Base-by-base conservation (phyloP, 2,329 filamentous ascomycete genomes). In the Aulographum hederae region DNA sequence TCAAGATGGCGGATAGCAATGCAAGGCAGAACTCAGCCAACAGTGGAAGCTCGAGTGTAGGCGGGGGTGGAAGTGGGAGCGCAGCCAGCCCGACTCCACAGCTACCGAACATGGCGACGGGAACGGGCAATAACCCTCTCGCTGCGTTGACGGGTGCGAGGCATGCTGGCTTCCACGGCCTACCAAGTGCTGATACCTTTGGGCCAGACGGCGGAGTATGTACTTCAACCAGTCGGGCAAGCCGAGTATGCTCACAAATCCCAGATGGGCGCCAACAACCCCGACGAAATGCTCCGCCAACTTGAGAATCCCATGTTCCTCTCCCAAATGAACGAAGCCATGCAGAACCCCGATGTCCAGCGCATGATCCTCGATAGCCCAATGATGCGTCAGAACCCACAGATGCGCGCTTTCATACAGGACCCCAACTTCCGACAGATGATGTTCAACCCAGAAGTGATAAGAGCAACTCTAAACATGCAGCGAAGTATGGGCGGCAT, bases 1-100 rank as follows among this genome's bases (percentile, higher is more conserved):
- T 98, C 46, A 94, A 92, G 64, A 91, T 84, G 50, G 86, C 89
- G 28, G 79, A 80, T 37, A 94, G 85, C 66, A 93, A 91, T 46
- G 66, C 65, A 38, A 63, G 65, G 35, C 66, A 69, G 44, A 65
- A 64, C 39, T 64, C 62, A 11, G 56, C 44, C 6, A 42, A 41
- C 26, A 44, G 45, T 4, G 35, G 44, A 11, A 39, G 46, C 15
- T 47, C 57, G 8, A n/a, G n/a, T n/a, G n/a, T n/a, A n/a, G n/a
- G n/a, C n/a, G n/a, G n/a, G n/a, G 57, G 53, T 21, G 57, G 63
- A 6, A 58, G 58, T 13, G 41, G 56, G 3, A 51, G 60, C 18
- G 58, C 67, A 3, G 61, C 69, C 1, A 63, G 71, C 27, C 14
- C 14, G 10, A 21, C 29, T 8, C 11, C 14, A 31, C 71, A 74